phyloP scores from a whole-genome alignment of 805 yeast genomes.

The Kodamaea sagamina region DNA sequence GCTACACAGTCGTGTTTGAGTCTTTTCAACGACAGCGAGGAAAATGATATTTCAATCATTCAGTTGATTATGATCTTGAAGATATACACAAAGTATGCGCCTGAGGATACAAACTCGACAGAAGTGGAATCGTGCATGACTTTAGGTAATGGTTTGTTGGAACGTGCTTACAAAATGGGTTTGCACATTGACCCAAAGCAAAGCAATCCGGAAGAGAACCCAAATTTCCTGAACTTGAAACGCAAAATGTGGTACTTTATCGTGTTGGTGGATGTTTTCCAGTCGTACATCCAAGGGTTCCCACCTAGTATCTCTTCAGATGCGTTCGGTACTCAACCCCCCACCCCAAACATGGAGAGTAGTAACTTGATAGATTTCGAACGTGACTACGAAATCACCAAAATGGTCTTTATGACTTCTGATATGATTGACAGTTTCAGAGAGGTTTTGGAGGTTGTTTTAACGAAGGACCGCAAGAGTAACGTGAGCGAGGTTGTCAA shows the following conservation, averaged over 20 bases:
- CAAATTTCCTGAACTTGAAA: slow-evolving; percentile 11
- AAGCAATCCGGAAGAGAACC: slow-evolving; percentile 14
- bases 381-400: slow-evolving; percentile 11
- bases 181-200: slow-evolving; percentile 23
- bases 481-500: slow-evolving; percentile 9
- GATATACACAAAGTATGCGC: slow-evolving; percentile 20
- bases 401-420: neutral
- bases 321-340: slow-evolving; percentile 19
- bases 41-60: slow-evolving; percentile 17
- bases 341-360: slow-evolving; percentile 12
- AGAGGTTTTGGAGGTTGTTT: neutral
- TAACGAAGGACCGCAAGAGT: slow-evolving; percentile 5
- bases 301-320: slow-evolving; percentile 13
- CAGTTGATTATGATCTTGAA: slow-evolving; percentile 22
- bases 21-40: slow-evolving; percentile 3
- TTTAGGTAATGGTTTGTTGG: slow-evolving; percentile 13
- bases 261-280: slow-evolving; percentile 13
- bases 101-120: slow-evolving; percentile 13
- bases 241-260: slow-evolving; percentile 14
- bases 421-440: slow-evolving; percentile 5
- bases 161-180: slow-evolving; percentile 23
- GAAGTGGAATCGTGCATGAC: slow-evolving; percentile 7
- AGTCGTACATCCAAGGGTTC: slow-evolving; percentile 11
- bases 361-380: slow-evolving; percentile 14
- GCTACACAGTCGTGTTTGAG: slow-evolving; percentile 19